Evolutionary conservation across 805 yeast species (phyloP), one percentile per base, ranked within the genome.

Genomic region (Suhomyces canberraensis): DNA sequence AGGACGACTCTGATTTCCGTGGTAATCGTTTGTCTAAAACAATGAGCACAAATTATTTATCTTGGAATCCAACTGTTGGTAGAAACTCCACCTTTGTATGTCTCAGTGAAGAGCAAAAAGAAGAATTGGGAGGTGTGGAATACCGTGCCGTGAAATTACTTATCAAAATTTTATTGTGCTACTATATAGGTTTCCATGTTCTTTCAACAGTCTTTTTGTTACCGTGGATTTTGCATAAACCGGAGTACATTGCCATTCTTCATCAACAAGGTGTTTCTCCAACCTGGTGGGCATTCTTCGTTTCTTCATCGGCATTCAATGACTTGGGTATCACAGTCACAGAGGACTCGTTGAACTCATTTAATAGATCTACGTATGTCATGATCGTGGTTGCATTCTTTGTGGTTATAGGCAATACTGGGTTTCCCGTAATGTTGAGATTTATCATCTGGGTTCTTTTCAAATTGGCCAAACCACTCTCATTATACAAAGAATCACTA

Each of bases 61-160:
- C 97, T 0, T 89, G 95, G 87, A 75, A 75, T 21, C 97, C 98
- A 2, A 85, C 93, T 0, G 75, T 93, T 24, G 98, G 96, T 8
- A 75, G 97, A 58, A 93, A 93, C 60, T 91, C 98, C 0, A 82
- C 90, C 0, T 93, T 93, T 67, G 84, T 88, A 2, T 84, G 84
- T 11, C 60, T 93, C 29, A 78, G 87, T 3, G 86, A 80, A 25
- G 81, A 75, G 16, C 98, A 93, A 58, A 89, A 87, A 51, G 95
- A 85, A 41, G 99, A 93, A 57, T 64, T 93, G 25, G 99, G 98
- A 25, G 99, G 98, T 33, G 96, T 93, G 11, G 99, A 93, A 54
- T 93, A 93, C 56, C 74, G 97, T 29, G 88, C 99, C 0, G 73
- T 86, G 40, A 88, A 88, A 52, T 64, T 89, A 8, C 64, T 93